Conservation (phyloP, 2,329 filamentous ascomycete genomes). For the Arachnomyces sp. region DNA sequence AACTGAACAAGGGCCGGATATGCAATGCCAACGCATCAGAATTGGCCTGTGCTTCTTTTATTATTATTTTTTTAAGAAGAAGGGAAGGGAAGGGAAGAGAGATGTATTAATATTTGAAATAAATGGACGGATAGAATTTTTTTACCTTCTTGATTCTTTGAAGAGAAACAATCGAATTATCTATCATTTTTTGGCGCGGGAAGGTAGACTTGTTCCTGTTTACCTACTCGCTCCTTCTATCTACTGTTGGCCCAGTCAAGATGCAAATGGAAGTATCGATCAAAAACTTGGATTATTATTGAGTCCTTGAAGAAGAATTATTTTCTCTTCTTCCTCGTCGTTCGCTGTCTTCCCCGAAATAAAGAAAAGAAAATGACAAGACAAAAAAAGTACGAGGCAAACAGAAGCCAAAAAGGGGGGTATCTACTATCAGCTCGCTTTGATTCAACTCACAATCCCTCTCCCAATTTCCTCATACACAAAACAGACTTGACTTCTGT, state of each 20-base stretch:
- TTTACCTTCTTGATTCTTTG: not conserved
- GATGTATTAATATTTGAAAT: not conserved
- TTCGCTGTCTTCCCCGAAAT: no score
- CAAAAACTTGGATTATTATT: not conserved
- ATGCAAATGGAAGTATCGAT: not conserved
- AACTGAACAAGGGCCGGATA: not conserved
- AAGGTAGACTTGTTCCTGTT: not conserved
- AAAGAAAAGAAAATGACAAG: not conserved
- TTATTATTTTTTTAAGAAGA: not conserved
- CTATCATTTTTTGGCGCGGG: not conserved
- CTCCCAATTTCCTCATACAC: no score
- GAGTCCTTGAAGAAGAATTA: not conserved
- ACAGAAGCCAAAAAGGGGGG: not conserved
- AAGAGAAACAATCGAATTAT: not conserved
- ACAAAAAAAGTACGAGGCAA: not conserved
- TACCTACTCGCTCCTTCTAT: not conserved
- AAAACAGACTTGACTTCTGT: no score
- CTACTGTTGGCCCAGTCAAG: not conserved
- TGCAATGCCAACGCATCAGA: constrained; percentile 19
- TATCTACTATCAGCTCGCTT: constrained; percentile 1
- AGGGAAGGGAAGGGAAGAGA: not conserved
- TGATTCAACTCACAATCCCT: not conserved
- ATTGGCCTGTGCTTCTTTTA: constrained; percentile 13
- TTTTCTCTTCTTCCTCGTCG: no score
- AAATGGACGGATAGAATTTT: not conserved